A percentile compares a stretch with the other conserved stretches of the same genome.
Evolutionary conservation across 371 early-diverging fungal genomes (phyloP).

Genomic region (Mucor piriformis): DNA sequence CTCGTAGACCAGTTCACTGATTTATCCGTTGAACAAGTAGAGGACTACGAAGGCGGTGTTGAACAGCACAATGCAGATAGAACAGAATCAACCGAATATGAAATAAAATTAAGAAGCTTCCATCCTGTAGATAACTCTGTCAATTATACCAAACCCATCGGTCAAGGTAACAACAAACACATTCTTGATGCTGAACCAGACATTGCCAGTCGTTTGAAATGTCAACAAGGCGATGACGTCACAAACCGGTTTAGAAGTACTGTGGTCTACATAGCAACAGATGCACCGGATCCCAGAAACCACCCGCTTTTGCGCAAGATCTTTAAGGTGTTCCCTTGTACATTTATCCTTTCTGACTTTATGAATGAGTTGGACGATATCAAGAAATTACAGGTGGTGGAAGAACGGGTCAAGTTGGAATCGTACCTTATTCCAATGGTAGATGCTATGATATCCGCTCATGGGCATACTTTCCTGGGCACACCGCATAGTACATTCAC

Average conservation of each 20-base stretch:
- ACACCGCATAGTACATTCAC: constrained; percentile 65
- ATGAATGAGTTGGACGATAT: constrained; percentile 46
- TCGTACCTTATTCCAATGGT: constrained; percentile 68
- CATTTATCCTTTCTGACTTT: constrained; percentile 61
- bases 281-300: constrained; percentile 55
- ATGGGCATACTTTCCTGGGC: constrained; percentile 60
- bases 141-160: constrained; percentile 28
- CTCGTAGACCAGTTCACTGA: constrained; percentile 45
- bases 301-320: constrained; percentile 59
- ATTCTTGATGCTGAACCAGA: not conserved
- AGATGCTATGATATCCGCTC: constrained; percentile 66
- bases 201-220: constrained; percentile 14
- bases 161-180: not conserved
- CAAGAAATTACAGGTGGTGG: constrained; percentile 45
- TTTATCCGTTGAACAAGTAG: constrained; percentile 35
- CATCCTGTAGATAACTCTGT: constrained; percentile 15
- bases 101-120: constrained; percentile 42
- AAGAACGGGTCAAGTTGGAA: constrained; percentile 55
- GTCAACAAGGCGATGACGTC: constrained; percentile 15
- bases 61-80: constrained; percentile 42
- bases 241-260: constrained; percentile 29
- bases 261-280: constrained; percentile 64
- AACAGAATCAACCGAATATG: constrained; percentile 46
- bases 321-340: constrained; percentile 63
- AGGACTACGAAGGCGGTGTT: constrained; percentile 29